phyloP scores from a whole-genome alignment of 192 early-diverging fungal species.

The Bifiguratus adelaidae region DNA sequence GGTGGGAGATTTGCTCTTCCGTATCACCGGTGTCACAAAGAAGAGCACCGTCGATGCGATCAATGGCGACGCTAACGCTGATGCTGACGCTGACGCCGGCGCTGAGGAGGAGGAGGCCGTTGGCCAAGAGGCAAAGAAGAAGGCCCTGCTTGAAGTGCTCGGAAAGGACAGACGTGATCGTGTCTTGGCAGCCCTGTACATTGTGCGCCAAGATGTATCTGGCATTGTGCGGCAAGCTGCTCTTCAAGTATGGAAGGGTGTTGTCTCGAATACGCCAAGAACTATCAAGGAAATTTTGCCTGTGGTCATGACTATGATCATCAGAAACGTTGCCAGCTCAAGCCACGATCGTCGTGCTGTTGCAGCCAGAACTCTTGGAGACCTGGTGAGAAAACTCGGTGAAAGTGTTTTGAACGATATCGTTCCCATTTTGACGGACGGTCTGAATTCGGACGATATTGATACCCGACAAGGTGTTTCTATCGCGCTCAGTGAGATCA shows the following conservation, averaged over 20 bases:
- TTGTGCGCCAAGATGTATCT: conserved; percentile 60
- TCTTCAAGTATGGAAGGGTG: conserved; percentile 88
- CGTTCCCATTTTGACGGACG: conserved; percentile 82
- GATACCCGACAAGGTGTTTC: conserved; percentile 86
- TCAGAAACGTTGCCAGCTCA: conserved; percentile 65
- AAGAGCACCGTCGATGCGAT: conserved; percentile 37
- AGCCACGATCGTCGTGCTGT: conserved; percentile 72
- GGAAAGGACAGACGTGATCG: conserved; percentile 77
- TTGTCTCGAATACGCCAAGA: conserved; percentile 93
- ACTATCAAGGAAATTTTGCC: conserved; percentile 93
- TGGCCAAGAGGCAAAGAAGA: conserved; percentile 49
- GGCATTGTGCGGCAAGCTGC: conserved; percentile 81
- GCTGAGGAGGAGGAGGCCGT: conserved; percentile 43
- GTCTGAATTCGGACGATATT: conserved; percentile 53
- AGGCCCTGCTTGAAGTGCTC: conserved; percentile 66
- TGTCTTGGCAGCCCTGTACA: conserved; percentile 86
- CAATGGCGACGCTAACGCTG: conserved; percentile 21
- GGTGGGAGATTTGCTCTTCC: conserved; percentile 88
- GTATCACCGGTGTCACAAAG: conserved; percentile 76
- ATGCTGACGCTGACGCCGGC: conserved; percentile 52
- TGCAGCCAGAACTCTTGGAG: conserved; percentile 85
- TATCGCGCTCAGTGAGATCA: conserved; percentile 86
- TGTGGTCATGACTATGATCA: conserved; percentile 84
- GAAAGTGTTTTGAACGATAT: conserved; percentile 80
- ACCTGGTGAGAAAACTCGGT: conserved; percentile 91